A percentile compares a stretch with the other conserved stretches of the same genome.
These are phyloP conservation scores for Lodderomyces jiufengensis DNA, from an alignment of 1,139 yeast species.

Conservation along the genomic window DNA sequence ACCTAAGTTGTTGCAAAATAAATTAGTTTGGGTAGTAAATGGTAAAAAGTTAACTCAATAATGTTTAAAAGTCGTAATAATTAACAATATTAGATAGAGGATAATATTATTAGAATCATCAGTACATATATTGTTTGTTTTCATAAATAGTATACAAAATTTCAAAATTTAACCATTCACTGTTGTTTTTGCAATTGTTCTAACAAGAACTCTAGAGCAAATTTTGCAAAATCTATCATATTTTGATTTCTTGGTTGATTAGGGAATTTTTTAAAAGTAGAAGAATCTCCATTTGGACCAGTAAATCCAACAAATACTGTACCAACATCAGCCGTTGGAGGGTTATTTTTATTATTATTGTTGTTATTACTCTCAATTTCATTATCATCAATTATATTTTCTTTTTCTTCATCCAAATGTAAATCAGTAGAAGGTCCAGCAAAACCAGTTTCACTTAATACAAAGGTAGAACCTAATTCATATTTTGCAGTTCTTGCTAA, in stretches of 20 bases:
- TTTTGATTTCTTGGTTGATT: conserved; percentile 52
- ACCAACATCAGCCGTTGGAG: conserved; percentile 49
- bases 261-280: conserved; percentile 47
- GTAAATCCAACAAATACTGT: conserved; percentile 68
- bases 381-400: conserved; percentile 8
- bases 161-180: too few relatives aligned
- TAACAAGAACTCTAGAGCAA: conserved; percentile 61
- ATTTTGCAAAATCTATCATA: conserved; percentile 71
- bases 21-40: too few relatives aligned
- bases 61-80: too few relatives aligned
- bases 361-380: conserved; percentile 7
- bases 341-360: background rate
- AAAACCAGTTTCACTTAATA: conserved; percentile 81
- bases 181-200: conserved; percentile 25
- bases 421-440: conserved; percentile 69
- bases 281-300: conserved; percentile 60
- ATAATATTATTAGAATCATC: too few relatives aligned
- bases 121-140: too few relatives aligned
- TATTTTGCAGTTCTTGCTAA: conserved; percentile 75
- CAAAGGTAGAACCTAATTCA: conserved; percentile 80
- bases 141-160: too few relatives aligned
- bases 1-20: too few relatives aligned
- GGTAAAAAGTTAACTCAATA: too few relatives aligned
- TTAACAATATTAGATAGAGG: too few relatives aligned
- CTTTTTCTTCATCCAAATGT: conserved; percentile 25